A percentile compares a stretch with the other conserved stretches of the same genome.
Evolutionary conservation across 2,329 filamentous ascomycete species (phyloP).

Genomic region (Drechslerella stenobrocha): DNA sequence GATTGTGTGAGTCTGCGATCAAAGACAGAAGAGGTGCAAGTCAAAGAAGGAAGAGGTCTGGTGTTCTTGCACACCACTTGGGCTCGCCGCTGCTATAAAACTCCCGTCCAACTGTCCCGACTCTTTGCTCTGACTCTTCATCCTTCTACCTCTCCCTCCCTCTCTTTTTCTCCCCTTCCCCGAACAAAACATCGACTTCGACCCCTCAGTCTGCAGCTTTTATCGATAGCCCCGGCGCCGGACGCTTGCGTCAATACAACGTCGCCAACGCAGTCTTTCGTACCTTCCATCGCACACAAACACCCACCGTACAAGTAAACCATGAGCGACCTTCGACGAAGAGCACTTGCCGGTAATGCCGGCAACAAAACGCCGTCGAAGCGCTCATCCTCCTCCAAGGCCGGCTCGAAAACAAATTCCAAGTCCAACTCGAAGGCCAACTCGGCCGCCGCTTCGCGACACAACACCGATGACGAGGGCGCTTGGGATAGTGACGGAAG

Average conservation of each 20-base stretch:
- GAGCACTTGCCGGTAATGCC: slow-evolving; percentile 71
- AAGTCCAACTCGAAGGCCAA: slow-evolving; percentile 63
- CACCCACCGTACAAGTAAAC: neutral
- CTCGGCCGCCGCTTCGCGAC: slow-evolving; percentile 66
- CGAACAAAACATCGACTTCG: neutral
- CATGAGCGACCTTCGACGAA: slow-evolving; percentile 69
- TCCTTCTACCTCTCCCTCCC: too few relatives aligned
- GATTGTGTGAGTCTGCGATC: too few relatives aligned
- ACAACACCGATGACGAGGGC: slow-evolving; percentile 67
- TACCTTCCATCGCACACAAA: neutral
- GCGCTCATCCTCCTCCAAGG: slow-evolving; percentile 59
- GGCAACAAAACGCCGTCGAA: slow-evolving; percentile 72
- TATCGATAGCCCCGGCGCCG: slow-evolving; percentile 1
- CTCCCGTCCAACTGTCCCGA: too few relatives aligned
- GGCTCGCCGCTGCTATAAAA: too few relatives aligned
- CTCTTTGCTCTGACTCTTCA: too few relatives aligned
- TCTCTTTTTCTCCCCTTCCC: neutral
- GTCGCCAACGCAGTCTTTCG: slow-evolving; percentile 1
- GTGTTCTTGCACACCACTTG: too few relatives aligned
- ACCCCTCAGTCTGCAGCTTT: neutral
- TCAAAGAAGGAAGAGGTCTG: too few relatives aligned
- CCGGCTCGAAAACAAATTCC: slow-evolving; percentile 64
- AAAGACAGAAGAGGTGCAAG: too few relatives aligned
- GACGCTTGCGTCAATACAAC: slow-evolving; percentile 7
- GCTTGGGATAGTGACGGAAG: slow-evolving; percentile 63